Percentiles rank a stretch among this genome's conserved stretches.
phyloP scores from a whole-genome alignment of 78 protist genomes.

The Polysphondylium violaceum region DNA sequence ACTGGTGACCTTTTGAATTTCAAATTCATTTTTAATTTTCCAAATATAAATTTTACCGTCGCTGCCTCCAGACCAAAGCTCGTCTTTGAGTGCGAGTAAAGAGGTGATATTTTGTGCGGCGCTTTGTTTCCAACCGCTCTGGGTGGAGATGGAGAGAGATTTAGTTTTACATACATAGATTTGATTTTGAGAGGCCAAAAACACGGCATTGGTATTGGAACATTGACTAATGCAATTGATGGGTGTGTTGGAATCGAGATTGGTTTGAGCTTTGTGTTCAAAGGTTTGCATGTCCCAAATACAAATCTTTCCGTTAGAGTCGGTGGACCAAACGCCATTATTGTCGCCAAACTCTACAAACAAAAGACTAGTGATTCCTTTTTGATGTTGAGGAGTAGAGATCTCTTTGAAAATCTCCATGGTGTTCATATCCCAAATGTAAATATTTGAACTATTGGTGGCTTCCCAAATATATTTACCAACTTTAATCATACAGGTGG shows the following conservation, averaged over 20 bases:
- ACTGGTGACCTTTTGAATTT: conserved; percentile 8
- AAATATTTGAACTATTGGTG: not conserved
- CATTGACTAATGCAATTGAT: conserved; percentile 1
- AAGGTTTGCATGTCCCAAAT: conserved; percentile 53
- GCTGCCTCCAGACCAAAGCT: conserved; percentile 67
- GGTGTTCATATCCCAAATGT: conserved; percentile 75
- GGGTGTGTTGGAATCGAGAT: not conserved
- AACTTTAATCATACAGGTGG: conserved; percentile 27
- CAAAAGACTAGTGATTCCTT: not conserved
- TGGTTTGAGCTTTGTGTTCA: conserved; percentile 3
- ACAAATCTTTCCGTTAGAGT: conserved; percentile 10
- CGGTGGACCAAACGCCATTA: conserved; percentile 31
- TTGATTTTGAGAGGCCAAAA: conserved; percentile 15
- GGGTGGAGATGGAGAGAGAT: not conserved
- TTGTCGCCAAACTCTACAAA: not conserved
- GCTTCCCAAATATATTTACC: conserved; percentile 66
- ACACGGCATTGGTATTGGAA: conserved; percentile 3
- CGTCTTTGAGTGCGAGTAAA: conserved; percentile 49
- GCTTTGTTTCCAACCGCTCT: conserved; percentile 52
- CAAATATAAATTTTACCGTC: conserved; percentile 71
- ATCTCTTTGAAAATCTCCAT: conserved; percentile 52
- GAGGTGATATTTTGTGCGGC: conserved; percentile 13
- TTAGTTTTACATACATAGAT: conserved; percentile 40
- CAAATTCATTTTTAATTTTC: conserved; percentile 61
- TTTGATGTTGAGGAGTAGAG: conserved; percentile 17